These are phyloP conservation scores for Cephalotrichum gorgonifer DNA, from an alignment of 2,329 filamentous ascomycete species.

Conservation along the genomic window DNA sequence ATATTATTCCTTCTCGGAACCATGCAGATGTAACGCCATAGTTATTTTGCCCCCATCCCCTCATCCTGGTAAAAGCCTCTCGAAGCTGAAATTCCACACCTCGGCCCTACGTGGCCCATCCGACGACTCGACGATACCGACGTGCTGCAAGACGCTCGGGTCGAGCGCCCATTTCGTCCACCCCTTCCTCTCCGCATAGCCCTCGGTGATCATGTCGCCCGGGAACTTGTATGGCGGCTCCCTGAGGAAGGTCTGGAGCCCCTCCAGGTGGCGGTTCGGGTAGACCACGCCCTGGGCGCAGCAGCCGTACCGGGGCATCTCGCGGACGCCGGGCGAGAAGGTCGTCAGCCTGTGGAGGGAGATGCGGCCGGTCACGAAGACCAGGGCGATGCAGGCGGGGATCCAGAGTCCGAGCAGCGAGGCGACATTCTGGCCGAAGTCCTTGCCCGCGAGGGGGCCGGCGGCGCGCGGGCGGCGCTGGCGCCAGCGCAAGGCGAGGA, in stretches of 20 bases:
- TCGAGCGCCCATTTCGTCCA: slow-evolving; percentile 24
- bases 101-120: slow-evolving; percentile 16
- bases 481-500: too few species aligned
- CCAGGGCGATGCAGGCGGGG: too few species aligned
- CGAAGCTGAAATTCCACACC: slow-evolving; percentile 26
- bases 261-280: slow-evolving; percentile 18
- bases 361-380: too few species aligned
- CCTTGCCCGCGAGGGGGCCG: too few species aligned
- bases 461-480: too few species aligned
- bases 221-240: slow-evolving; percentile 21
- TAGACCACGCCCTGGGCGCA: slow-evolving; percentile 26
- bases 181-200: slow-evolving; percentile 17
- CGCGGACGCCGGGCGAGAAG: slow-evolving; percentile 13
- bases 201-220: slow-evolving; percentile 24
- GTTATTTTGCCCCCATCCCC: too few species aligned
- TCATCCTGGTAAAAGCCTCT: slow-evolving; percentile 6
- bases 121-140: slow-evolving; percentile 20
- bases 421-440: too few species aligned
- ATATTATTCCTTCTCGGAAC: too few species aligned
- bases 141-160: slow-evolving; percentile 25
- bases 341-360: too few species aligned
- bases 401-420: too few species aligned
- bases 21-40: too few species aligned
- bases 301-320: slow-evolving; percentile 27
- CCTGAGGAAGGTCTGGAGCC: slow-evolving; percentile 15